These are phyloP conservation scores for Megacollybia marginata DNA, from an alignment of 768 basidiomycete genomes.

Conservation along the genomic window DNA sequence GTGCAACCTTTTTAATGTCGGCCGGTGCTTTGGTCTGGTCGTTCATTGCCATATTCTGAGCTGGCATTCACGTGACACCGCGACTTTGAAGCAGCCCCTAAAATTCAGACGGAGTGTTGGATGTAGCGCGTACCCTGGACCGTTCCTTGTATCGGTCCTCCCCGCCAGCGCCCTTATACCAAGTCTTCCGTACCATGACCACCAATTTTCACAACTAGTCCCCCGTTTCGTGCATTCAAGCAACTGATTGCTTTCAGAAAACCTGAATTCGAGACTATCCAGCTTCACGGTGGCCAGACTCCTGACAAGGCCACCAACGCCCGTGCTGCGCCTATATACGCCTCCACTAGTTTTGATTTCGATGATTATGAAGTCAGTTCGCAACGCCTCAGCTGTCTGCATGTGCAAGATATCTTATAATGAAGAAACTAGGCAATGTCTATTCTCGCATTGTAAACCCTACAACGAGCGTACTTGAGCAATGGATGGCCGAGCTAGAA, in stretches of 20 bases:
- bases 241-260: constrained; percentile 21
- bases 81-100: too few relatives aligned
- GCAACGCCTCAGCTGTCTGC: constrained; percentile 20
- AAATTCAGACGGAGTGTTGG: too few relatives aligned
- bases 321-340: constrained; percentile 74
- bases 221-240: too few relatives aligned
- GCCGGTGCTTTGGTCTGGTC: constrained; percentile 76
- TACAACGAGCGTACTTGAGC: constrained; percentile 52
- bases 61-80: too few relatives aligned
- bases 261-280: constrained; percentile 75
- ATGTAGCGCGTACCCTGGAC: too few relatives aligned
- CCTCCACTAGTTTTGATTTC: constrained; percentile 69
- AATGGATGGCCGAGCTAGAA: constrained; percentile 47
- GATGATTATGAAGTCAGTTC: constrained; percentile 53
- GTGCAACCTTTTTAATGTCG: constrained; percentile 74
- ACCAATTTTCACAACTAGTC: too few relatives aligned
- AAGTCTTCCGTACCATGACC: too few relatives aligned
- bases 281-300: constrained; percentile 69
- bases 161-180: too few relatives aligned
- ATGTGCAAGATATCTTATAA: constrained; percentile 66
- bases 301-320: constrained; percentile 62
- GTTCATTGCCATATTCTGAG: constrained; percentile 32
- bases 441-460: constrained; percentile 68
- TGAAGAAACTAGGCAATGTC: constrained; percentile 50
- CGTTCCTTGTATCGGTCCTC: too few relatives aligned